Evolutionary conservation across 2,329 filamentous ascomycete genomes (phyloP).

Genomic region (Penicillium sp.): DNA sequence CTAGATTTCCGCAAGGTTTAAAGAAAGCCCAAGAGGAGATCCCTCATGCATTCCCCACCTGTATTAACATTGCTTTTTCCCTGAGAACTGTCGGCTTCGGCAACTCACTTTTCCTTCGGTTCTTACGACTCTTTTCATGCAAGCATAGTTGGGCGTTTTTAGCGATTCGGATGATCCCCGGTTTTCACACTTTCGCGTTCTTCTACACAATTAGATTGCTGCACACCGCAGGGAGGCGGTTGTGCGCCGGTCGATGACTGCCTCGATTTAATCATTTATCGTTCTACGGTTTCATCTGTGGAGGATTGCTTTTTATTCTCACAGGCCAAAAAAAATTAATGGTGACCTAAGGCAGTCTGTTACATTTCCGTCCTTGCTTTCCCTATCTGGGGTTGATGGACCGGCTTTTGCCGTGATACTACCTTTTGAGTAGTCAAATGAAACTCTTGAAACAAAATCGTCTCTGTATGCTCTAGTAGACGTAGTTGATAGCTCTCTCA

Average conservation of each 20-base stretch:
- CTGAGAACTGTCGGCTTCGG: slow-evolving; percentile 11
- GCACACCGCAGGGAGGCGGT: slow-evolving; percentile 42
- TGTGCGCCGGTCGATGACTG: slow-evolving; percentile 43
- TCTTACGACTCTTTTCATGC: slow-evolving; percentile 39
- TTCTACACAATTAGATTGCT: slow-evolving; percentile 42
- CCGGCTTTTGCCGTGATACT: slow-evolving; percentile 16
- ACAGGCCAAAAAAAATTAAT: slow-evolving; percentile 24
- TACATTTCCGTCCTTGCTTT: slow-evolving; percentile 17
- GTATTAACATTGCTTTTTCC: slow-evolving; percentile 31
- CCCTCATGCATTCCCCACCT: slow-evolving; percentile 20
- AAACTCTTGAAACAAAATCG: background rate
- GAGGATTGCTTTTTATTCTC: background rate
- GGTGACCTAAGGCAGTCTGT: slow-evolving; percentile 9
- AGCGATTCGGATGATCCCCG: slow-evolving; percentile 38
- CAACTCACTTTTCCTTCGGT: slow-evolving; percentile 11
- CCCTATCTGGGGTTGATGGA: slow-evolving; percentile 7
- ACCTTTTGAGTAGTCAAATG: slow-evolving; percentile 15
- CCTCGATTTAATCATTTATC: slow-evolving; percentile 38
- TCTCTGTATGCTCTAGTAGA: background rate
- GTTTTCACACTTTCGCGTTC: slow-evolving; percentile 24
- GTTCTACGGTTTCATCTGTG: slow-evolving; percentile 19
- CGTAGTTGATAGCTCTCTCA: background rate
- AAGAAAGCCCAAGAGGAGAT: slow-evolving; percentile 23
- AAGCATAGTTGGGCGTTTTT: slow-evolving; percentile 47
- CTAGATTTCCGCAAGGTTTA: slow-evolving; percentile 63